Conservation (phyloP, 371 early-diverging fungal species). For the Mortierella sp. region DNA sequence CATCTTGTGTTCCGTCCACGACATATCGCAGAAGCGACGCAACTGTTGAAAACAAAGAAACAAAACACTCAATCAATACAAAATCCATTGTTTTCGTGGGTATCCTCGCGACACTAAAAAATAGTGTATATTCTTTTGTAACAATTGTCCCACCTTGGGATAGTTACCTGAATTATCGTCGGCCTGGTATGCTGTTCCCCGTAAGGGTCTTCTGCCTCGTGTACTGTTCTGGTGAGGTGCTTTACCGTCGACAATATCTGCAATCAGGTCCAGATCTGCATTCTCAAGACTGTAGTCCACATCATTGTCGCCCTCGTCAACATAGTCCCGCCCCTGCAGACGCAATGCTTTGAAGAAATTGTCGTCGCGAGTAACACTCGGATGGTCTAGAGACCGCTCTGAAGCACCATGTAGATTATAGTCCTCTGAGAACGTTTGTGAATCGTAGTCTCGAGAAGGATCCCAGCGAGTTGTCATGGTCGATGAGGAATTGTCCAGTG, state of each 20-base stretch:
- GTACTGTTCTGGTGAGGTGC: neutral
- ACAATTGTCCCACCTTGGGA: neutral
- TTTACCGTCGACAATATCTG: conserved; percentile 40
- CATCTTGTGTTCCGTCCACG: conserved; percentile 17
- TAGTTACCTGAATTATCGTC: conserved; percentile 30
- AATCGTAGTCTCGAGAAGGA: conserved; percentile 37
- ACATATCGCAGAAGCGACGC: conserved; percentile 27
- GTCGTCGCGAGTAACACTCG: conserved; percentile 46
- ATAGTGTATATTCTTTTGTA: too few relatives aligned
- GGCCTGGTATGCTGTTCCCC: neutral
- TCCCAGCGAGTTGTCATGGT: conserved; percentile 38
- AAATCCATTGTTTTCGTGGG: too few relatives aligned
- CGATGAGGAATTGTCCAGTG: too few relatives aligned
- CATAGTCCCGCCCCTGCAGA: too few relatives aligned
- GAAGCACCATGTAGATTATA: conserved; percentile 53
- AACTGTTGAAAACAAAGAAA: neutral
- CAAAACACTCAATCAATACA: neutral
- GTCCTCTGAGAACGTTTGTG: conserved; percentile 46
- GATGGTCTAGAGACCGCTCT: conserved; percentile 36
- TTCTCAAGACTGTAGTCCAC: conserved; percentile 24
- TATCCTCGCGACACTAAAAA: too few relatives aligned
- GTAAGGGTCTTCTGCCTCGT: neutral
- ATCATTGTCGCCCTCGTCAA: conserved; percentile 4
- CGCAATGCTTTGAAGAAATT: conserved; percentile 1
- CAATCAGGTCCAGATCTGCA: conserved; percentile 37